Evolutionary conservation across 306 rosid species (phyloP).

Genomic region (Quercus berberidifolia): DNA sequence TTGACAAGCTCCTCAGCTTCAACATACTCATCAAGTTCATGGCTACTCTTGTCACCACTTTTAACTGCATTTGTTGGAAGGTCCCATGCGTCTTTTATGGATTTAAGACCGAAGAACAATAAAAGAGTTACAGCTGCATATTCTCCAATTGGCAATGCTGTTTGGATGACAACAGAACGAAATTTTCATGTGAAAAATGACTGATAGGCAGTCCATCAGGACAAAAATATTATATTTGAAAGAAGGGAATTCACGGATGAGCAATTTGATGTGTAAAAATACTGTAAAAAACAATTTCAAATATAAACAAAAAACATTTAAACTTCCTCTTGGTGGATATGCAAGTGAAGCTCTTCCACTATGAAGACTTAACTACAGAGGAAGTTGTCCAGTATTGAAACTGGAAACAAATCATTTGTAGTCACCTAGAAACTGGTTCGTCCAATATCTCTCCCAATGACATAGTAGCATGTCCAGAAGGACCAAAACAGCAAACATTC

Average conservation of each 20-base stretch:
- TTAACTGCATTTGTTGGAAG: slow-evolving; percentile 62
- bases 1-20: slow-evolving; percentile 97
- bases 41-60: slow-evolving; percentile 48
- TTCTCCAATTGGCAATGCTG: slow-evolving; percentile 98
- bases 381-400: not conserved
- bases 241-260: not conserved
- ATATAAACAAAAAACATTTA: not conserved
- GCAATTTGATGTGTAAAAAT: not conserved
- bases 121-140: slow-evolving; percentile 95
- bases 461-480: not conserved
- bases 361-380: not conserved
- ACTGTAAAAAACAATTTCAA: not conserved
- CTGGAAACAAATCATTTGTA: not conserved
- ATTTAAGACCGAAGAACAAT: slow-evolving; percentile 82
- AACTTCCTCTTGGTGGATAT: not conserved
- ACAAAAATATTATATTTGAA: not conserved
- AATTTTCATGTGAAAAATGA: slow-evolving; percentile 8
- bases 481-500: slow-evolving; percentile 1
- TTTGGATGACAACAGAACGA: slow-evolving; percentile 25
- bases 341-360: slow-evolving; percentile 1
- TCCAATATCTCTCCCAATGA: not conserved
- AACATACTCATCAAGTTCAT: slow-evolving; percentile 76
- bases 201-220: not conserved
- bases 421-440: not conserved
- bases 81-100: slow-evolving; percentile 96